Base-by-base conservation (phyloP, 305 asterid genomes). In the Solanum hybrid region DNA sequence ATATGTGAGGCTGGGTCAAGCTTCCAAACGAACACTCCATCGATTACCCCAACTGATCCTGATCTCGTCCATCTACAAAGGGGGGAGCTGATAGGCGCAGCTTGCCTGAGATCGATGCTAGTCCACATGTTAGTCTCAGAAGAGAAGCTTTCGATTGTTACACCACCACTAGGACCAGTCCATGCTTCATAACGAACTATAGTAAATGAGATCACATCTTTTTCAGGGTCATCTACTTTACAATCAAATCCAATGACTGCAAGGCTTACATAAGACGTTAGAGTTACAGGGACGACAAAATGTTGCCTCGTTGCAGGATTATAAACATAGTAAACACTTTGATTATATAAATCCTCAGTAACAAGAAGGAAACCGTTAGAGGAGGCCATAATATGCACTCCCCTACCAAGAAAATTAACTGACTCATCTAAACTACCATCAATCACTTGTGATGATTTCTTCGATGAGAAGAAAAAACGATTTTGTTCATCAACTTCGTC, bases 51-150 rank as follows among this genome's bases (percentile, higher is more conserved):
- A 78, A 12, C 5, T 79, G 56, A 36, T 79, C 56, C 20, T 22
- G 4, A 5, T 10, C 24, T 36, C 10, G 0, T n/a, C 51, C 20
- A 36, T 2, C 56, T 22, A 10, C 0, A 36, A 36, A 22, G 0
- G 31, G 85, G 38, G 16, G 5, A 8, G 1, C 5, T 34, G 17
- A 77, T 7, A 77, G 46, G 46, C 35, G 3, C 22, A 5, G 12
- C 56, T 78, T 17, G 46, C 8, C 1, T 36, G 85, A 79, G 32
- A 79, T 34, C 8, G 13, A 77, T 34, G 26, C 13, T 20, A 34
- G 27, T 77, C 46, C 46, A 77, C 51, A 34, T 6, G 5, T 77
- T 77, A 77, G 84, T 77, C 27, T 77, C 42, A 17, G 82, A 77
- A 77, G 82, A 77, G 42, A 34, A 32, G 27, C 46, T 77, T 77